Base-by-base conservation (phyloP, 2,329 filamentous ascomycete genomes). In the Phialemoniopsis sp. region DNA sequence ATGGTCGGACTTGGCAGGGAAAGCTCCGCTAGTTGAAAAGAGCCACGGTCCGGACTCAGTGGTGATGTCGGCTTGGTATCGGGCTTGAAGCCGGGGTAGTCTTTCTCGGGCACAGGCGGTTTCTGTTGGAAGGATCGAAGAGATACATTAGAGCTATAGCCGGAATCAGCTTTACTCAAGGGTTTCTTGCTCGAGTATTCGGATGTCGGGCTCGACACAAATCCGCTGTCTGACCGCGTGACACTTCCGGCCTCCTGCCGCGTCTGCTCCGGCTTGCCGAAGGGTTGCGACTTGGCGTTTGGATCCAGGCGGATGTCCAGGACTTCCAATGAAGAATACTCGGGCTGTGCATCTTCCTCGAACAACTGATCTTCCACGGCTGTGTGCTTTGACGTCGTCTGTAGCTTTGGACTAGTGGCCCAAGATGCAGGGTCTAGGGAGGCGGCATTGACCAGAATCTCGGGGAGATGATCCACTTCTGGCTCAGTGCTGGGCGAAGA, bases 131-230 rank as follows among this genome's bases (percentile, higher is more conserved):
- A 65, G 1, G 77, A 80, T 30, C 72, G 67, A 14, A 80, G 54
- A 12, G 78, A 82, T 5, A 75, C 61, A 48, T 73, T 80, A 8
- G 77, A 82, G 49, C 76, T 76, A 49, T 82, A 82, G 13, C 77
- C 77, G 18, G 76, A 81, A 49, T 82, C 78, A 30, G 74, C 69
- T 45, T 79, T 79, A 26, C 70, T 67, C n/a, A 77, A 57, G 5
- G 69, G 57, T 26, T 26, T 26, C 39, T 66, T 70, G 13, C 59
- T 59, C 1, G 66, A 63, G 13, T 48, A 56, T 36, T 68, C 64
- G 4, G 66, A 67, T 2, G 62, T 62, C 5, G 68, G 67, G 38
- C 65, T 72, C 2, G 70, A 67, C 19, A 66, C 57, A 33, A 75
- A 64, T 3, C 72, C 75, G 44, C 74, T 78, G 42, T 78, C 73